Evolutionary conservation across 306 rosid genomes (phyloP).

Genomic region (Heteromeles arbutifolia): DNA sequence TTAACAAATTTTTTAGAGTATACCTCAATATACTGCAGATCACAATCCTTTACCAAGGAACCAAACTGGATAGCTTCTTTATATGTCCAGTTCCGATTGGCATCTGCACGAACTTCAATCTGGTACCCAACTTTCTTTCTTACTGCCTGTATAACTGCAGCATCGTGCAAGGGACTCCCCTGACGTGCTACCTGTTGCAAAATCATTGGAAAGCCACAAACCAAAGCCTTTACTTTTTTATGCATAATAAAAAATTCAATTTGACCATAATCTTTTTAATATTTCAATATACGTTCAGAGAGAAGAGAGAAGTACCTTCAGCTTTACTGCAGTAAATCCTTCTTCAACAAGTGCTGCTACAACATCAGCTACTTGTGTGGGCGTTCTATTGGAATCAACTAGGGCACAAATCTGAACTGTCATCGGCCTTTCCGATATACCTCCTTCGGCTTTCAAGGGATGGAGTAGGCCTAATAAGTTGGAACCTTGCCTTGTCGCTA

Average conservation of each 20-base stretch:
- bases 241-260: constrained; percentile 8
- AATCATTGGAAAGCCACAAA: neutral
- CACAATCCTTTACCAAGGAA: constrained; percentile 65
- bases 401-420: constrained; percentile 74
- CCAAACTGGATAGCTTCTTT: constrained; percentile 81
- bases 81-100: constrained; percentile 81
- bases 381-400: constrained; percentile 58
- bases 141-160: constrained; percentile 60
- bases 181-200: constrained; percentile 65
- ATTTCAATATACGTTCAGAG: neutral
- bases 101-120: constrained; percentile 76
- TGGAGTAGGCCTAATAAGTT: constrained; percentile 51
- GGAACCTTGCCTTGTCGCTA: constrained; percentile 56
- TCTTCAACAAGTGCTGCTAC: constrained; percentile 60
- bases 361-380: constrained; percentile 65
- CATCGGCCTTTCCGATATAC: constrained; percentile 22
- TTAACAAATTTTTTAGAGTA: neutral
- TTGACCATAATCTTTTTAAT: neutral
- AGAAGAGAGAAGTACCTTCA: constrained; percentile 43
- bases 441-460: constrained; percentile 32
- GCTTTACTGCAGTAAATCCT: constrained; percentile 83
- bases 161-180: constrained; percentile 63
- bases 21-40: constrained; percentile 90
- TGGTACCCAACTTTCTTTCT: constrained; percentile 70
- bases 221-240: neutral